Conservation (phyloP, 352 stramenopile species). For the Pythium vanterpoolii region DNA sequence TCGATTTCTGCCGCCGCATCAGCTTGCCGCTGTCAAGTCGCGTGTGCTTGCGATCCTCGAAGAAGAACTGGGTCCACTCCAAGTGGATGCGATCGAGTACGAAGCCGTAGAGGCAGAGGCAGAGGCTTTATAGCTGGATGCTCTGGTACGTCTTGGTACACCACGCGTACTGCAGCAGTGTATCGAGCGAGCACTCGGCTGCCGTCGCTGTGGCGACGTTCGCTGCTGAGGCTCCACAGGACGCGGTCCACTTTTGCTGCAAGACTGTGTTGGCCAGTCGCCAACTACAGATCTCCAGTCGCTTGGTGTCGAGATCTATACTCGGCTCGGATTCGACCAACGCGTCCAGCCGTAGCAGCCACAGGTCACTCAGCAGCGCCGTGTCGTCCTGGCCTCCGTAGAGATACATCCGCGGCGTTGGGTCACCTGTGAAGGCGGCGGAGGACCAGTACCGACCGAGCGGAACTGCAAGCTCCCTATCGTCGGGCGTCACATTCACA, state of each 20-base stretch:
- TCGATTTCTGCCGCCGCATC: constrained; percentile 62
- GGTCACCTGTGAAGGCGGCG: constrained; percentile 28
- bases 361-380: constrained; percentile 52
- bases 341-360: constrained; percentile 42
- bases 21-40: constrained; percentile 45
- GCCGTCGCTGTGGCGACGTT: constrained; percentile 17
- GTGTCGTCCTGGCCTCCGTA: constrained; percentile 77
- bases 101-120: constrained; percentile 21
- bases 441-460: constrained; percentile 44
- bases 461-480: constrained; percentile 2
- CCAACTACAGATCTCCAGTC: constrained; percentile 41
- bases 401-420: constrained; percentile 32
- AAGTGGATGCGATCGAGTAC: constrained; percentile 52
- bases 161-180: constrained; percentile 51
- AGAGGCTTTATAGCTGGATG: constrained; percentile 30
- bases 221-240: constrained; percentile 35
- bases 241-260: constrained; percentile 33
- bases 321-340: constrained; percentile 30
- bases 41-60: constrained; percentile 49
- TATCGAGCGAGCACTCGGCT: constrained; percentile 38
- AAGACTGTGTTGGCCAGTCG: constrained; percentile 35
- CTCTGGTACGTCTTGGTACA: constrained; percentile 52
- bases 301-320: constrained; percentile 18
- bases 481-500: constrained; percentile 9
- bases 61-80: constrained; percentile 29